Conservation (phyloP, 345 rosid genomes). For the Gossypioides kirkii region DNA sequence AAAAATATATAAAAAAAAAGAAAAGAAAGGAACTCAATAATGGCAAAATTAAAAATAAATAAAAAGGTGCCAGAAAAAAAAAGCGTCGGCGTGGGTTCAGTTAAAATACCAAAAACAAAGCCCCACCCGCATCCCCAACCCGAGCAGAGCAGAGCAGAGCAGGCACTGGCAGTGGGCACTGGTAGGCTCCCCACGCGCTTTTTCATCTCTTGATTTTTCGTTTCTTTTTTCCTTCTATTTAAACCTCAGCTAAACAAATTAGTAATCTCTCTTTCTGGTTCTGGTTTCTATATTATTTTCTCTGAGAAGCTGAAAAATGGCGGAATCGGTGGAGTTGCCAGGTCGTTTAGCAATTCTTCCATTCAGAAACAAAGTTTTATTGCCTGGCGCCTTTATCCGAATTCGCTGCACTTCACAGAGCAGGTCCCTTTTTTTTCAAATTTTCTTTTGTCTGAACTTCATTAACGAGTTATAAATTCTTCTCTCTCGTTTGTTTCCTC, state of each 20-base stretch:
- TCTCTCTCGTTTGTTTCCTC: conserved; percentile 11
- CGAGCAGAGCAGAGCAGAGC: neutral
- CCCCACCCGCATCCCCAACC: neutral
- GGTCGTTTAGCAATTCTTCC: conserved; percentile 93
- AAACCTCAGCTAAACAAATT: neutral
- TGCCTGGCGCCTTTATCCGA: conserved; percentile 97
- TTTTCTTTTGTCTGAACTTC: neutral
- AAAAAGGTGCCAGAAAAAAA: neutral
- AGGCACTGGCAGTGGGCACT: neutral
- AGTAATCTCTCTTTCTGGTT: neutral
- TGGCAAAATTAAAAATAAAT: neutral
- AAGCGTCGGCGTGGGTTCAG: neutral
- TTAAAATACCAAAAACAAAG: neutral
- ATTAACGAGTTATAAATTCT: neutral
- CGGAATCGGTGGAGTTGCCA: conserved; percentile 92
- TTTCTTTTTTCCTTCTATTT: neutral
- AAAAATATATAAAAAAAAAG: neutral
- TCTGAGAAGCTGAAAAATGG: conserved; percentile 34
- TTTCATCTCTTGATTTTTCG: neutral
- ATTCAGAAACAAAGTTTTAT: conserved; percentile 88
- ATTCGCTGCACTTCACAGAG: conserved; percentile 97
- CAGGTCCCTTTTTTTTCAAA: conserved; percentile 36
- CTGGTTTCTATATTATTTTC: neutral
- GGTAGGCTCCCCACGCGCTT: neutral
- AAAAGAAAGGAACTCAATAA: neutral